A percentile compares a stretch with the other conserved stretches of the same genome.
Conservation (phyloP, 2,329 filamentous ascomycete species). For the Alternaria sp. region DNA sequence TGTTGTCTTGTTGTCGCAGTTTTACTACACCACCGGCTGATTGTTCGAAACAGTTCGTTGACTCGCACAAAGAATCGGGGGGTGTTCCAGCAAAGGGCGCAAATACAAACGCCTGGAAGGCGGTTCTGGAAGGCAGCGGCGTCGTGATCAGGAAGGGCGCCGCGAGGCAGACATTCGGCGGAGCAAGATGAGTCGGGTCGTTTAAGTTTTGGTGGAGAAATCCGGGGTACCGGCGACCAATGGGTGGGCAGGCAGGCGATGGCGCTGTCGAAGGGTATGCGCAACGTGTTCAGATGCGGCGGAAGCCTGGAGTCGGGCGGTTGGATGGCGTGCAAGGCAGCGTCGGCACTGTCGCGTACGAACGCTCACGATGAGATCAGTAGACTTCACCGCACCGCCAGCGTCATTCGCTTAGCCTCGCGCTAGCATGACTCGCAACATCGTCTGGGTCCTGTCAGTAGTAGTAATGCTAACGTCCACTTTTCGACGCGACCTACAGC, state of each 20-base stretch:
- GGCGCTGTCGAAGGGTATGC: neutral
- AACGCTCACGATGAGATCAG: conserved; percentile 22
- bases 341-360: conserved; percentile 9
- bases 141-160: conserved; percentile 7
- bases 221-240: conserved; percentile 1
- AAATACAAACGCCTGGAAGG: neutral
- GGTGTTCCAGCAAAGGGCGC: conserved; percentile 5
- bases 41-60: conserved; percentile 23
- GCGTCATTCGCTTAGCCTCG: conserved; percentile 15
- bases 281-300: conserved; percentile 1
- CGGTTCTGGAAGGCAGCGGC: conserved; percentile 9
- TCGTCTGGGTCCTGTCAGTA: conserved; percentile 1
- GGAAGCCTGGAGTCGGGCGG: neutral
- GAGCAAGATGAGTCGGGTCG: conserved; percentile 5
- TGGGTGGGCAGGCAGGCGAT: neutral
- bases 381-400: conserved; percentile 14
- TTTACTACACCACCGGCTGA: conserved; percentile 16
- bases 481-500: neutral
- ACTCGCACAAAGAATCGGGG: conserved; percentile 18
- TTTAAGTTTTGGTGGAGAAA: conserved; percentile 7
- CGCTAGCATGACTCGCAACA: conserved; percentile 18
- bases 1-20: conserved; percentile 23
- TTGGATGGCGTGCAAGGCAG: neutral
- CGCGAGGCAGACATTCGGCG: conserved; percentile 6
- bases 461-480: conserved; percentile 6